phyloP scores from a whole-genome alignment of 2,329 filamentous ascomycete genomes.

The Ophiobolus disseminans region DNA sequence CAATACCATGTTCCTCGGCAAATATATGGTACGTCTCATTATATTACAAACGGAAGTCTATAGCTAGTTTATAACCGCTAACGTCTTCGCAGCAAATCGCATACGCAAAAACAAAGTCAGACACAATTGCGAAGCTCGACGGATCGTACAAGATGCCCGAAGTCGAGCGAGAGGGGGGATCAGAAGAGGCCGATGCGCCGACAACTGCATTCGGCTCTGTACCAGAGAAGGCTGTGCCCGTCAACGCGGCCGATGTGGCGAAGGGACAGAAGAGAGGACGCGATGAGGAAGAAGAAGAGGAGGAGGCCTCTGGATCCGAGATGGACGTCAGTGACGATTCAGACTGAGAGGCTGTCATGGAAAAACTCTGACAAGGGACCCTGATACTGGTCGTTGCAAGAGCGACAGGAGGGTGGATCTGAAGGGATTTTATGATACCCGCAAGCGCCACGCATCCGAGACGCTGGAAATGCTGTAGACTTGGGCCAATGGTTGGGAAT shows the following conservation, averaged over 20 bases:
- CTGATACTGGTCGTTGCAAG: constrained; percentile 25
- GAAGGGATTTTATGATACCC: background rate
- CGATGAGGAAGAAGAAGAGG: constrained; percentile 64
- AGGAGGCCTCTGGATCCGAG: constrained; percentile 61
- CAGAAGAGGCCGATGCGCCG: constrained; percentile 30
- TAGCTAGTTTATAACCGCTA: no score
- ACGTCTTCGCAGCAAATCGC: constrained; percentile 73
- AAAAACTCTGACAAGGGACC: constrained; percentile 6
- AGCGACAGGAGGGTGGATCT: background rate
- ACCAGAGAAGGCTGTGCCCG: constrained; percentile 39
- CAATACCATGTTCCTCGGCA: constrained; percentile 84
- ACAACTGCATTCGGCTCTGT: constrained; percentile 54
- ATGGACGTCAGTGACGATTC: constrained; percentile 78
- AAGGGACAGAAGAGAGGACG: constrained; percentile 72
- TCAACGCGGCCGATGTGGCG: constrained; percentile 52
- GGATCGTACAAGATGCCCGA: constrained; percentile 81
- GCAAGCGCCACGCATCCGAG: no score
- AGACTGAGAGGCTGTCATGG: constrained; percentile 20
- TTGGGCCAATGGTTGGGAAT: no score
- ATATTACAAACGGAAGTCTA: background rate
- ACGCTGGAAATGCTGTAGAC: no score
- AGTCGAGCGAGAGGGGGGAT: constrained; percentile 25
- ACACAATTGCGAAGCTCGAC: constrained; percentile 88
- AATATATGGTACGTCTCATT: constrained; percentile 72
- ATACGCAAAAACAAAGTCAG: constrained; percentile 88